Evolutionary conservation across 2,329 filamentous ascomycete species (phyloP), one percentile per base, ranked within the genome.

Genomic region (Elsinoe ampelina): DNA sequence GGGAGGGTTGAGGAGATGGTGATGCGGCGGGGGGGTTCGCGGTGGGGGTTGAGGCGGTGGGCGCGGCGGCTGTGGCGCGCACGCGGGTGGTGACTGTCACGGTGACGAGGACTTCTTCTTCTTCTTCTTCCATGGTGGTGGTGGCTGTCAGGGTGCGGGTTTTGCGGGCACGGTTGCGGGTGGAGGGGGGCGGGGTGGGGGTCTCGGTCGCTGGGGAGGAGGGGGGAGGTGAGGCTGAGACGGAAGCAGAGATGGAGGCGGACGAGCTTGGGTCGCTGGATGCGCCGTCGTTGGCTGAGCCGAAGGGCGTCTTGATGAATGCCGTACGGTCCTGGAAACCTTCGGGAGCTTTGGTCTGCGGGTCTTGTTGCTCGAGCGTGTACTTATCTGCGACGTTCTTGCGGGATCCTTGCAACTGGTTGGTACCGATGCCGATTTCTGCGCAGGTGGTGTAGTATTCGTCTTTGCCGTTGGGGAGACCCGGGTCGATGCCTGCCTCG

Each of bases 371-470:
- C 12, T 57, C 67, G 38, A 71, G 63, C 38, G 60, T 62, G 58
- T 66, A 62, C 43, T 60, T 60, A 2, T 61, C 54, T 6, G 56
- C 54, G 19, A 62, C 55, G 8, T 59, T 55, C 11, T 57, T 57
- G 13, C 48, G 34, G 3, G 48, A 15, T 8, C 54, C 56, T 15
- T 58, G 48, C 17, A 55, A 54, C 43, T 59, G 47, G 12, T 43
- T 22, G 5, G 13, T 55, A 76, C 75, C 60, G 39, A 80, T 68
- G 38, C 77, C 72, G 50, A 83, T 71, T 66, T 82, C 77, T 60
- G 75, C 78, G 62, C 81, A 84, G 17, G 77, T 77, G 3, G 77
- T 82, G 67, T 83, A 84, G 63, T 76, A 80, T 66, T 84, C 77
- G 61, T 78, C 74, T 60, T 77, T 78, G 60, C 72, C 72, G 8